A percentile compares a stretch with the other conserved stretches of the same genome.
Evolutionary conservation across 352 stramenopile species (phyloP).

Genomic region (Globisporangium iwayamae): DNA sequence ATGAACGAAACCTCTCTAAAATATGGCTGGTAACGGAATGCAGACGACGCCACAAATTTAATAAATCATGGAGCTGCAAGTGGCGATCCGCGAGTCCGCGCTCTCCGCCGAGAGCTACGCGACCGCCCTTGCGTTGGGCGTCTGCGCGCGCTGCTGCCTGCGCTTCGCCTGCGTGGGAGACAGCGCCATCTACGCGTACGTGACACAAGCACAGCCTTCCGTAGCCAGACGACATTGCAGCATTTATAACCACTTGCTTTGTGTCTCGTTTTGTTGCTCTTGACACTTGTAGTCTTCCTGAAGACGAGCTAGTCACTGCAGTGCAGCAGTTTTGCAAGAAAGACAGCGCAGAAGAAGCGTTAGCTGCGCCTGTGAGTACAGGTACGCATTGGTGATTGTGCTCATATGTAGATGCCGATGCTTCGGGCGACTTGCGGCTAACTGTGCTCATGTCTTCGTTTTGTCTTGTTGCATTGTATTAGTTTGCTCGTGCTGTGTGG

Average conservation of each 20-base stretch:
- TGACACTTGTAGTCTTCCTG: constrained; percentile 12
- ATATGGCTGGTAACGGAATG: neutral
- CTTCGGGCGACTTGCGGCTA: neutral
- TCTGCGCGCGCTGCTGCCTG: constrained; percentile 71
- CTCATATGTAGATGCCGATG: neutral
- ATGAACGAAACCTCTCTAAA: no score
- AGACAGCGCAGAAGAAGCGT: neutral
- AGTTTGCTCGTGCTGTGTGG: constrained; percentile 74
- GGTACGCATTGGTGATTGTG: constrained; percentile 2
- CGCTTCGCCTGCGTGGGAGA: constrained; percentile 54
- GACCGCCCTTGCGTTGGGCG: constrained; percentile 19
- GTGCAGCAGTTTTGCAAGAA: constrained; percentile 1
- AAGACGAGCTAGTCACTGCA: constrained; percentile 27
- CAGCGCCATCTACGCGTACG: constrained; percentile 48
- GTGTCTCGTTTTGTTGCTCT: neutral
- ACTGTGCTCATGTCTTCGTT: neutral
- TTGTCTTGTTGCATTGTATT: neutral
- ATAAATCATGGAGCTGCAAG: constrained; percentile 18
- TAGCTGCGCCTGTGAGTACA: constrained; percentile 1
- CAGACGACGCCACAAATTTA: neutral
- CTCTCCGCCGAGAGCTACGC: constrained; percentile 34
- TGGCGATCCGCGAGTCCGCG: constrained; percentile 16
- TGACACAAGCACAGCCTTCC: neutral
- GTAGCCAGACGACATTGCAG: neutral
- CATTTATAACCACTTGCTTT: neutral